Percentiles rank a stretch among this genome's conserved stretches.
Conservation (phyloP, 176 grass and related monocot genomes). For the Alopecurus myosuroides region DNA sequence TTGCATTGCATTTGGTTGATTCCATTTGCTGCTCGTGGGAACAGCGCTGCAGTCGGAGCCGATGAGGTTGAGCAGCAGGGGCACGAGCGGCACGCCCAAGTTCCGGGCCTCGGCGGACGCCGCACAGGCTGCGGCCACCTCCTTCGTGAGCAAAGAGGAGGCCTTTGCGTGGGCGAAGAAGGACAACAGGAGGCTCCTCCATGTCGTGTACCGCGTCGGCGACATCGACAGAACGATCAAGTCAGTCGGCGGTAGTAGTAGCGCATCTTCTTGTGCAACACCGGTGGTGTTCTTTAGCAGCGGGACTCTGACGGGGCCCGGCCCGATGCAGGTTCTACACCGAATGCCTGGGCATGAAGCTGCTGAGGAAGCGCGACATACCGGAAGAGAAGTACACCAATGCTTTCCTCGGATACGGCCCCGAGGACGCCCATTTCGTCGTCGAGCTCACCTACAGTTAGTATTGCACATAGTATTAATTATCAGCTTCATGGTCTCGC, state of each 20-base stretch:
- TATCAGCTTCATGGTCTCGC: neutral
- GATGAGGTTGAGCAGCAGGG: conserved; percentile 10
- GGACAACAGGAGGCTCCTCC: conserved; percentile 72
- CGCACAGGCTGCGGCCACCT: conserved; percentile 47
- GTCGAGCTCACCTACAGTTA: conserved; percentile 85
- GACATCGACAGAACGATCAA: conserved; percentile 83
- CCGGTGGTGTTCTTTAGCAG: neutral
- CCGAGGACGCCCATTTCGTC: conserved; percentile 79
- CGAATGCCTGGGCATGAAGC: conserved; percentile 90
- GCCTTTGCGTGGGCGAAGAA: conserved; percentile 68
- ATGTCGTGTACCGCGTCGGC: conserved; percentile 88
- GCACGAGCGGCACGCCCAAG: neutral
- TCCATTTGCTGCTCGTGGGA: neutral
- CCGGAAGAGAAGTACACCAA: conserved; percentile 83
- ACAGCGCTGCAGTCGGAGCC: conserved; percentile 22
- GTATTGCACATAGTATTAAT: neutral
- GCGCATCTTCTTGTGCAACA: neutral
- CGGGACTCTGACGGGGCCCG: neutral
- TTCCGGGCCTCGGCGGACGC: conserved; percentile 37
- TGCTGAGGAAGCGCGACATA: conserved; percentile 79
- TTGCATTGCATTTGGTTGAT: neutral
- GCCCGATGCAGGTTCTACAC: conserved; percentile 68
- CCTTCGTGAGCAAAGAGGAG: conserved; percentile 46
- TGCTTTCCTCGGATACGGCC: conserved; percentile 83
- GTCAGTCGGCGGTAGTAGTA: no score